Percentiles rank a stretch among this genome's conserved stretches.
Conservation (phyloP, 176 grass and related monocot genomes). For the Lolium multiflorum region DNA sequence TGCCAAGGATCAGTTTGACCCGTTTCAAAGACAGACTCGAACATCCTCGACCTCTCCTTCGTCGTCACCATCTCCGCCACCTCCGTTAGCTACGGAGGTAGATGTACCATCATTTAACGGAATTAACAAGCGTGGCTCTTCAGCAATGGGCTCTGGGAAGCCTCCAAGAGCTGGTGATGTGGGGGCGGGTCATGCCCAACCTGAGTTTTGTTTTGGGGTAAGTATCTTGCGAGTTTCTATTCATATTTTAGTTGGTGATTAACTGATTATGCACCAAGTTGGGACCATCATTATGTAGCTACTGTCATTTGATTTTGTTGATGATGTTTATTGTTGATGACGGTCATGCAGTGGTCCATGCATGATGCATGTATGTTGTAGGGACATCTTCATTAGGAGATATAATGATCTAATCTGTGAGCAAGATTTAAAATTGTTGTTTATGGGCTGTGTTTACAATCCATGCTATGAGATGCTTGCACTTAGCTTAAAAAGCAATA, state of each 20-base stretch:
- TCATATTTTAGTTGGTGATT: slow-evolving; percentile 15
- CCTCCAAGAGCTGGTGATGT: slow-evolving; percentile 52
- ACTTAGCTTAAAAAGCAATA: not conserved
- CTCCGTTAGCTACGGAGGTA: slow-evolving; percentile 37
- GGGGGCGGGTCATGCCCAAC: not conserved
- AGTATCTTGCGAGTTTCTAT: slow-evolving; percentile 28
- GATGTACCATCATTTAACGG: slow-evolving; percentile 45
- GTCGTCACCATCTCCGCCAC: slow-evolving; percentile 43
- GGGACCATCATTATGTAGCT: not conserved
- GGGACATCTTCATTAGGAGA: not conserved
- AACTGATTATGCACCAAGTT: not conserved
- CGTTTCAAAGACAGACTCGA: slow-evolving; percentile 35
- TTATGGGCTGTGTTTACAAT: not conserved
- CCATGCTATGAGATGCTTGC: not conserved
- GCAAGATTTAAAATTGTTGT: not conserved
- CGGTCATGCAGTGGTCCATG: not conserved
- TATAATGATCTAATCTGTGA: not conserved
- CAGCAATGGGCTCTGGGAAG: slow-evolving; percentile 64
- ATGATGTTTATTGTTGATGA: slow-evolving; percentile 2
- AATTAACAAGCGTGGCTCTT: slow-evolving; percentile 67
- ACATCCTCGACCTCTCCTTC: slow-evolving; percentile 45
- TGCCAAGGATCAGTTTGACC: slow-evolving; percentile 16
- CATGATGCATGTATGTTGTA: slow-evolving; percentile 10
- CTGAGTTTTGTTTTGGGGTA: slow-evolving; percentile 84
- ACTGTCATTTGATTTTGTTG: slow-evolving; percentile 12